Conservation (phyloP, 345 rosid genomes). For the Eucalyptus paniculata region DNA sequence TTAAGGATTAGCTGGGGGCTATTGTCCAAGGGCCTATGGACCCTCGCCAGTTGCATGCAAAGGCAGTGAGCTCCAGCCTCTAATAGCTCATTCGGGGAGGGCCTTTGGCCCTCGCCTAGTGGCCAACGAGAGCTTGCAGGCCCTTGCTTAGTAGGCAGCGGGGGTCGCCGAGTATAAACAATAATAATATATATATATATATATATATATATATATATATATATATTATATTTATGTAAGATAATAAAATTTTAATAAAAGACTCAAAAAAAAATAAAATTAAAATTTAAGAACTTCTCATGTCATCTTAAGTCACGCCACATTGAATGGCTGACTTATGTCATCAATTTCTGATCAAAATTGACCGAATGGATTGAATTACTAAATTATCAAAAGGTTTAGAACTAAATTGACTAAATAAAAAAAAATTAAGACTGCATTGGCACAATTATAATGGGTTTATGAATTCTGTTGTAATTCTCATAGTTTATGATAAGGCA, state of each 20-base stretch:
- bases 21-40: background rate
- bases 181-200: no score
- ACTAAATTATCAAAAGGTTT: no score
- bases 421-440: no score
- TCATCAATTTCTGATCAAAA: background rate
- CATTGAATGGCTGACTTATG: accelerated
- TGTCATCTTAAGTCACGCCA: accelerated
- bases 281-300: background rate
- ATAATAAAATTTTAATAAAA: no score
- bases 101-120: no score
- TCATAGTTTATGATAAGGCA: background rate
- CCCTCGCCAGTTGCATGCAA: accelerated
- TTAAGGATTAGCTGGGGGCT: background rate
- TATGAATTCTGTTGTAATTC: no score
- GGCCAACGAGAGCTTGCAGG: background rate
- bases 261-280: accelerated
- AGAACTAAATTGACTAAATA: no score
- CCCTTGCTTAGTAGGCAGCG: background rate
- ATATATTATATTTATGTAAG: no score
- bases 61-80: background rate
- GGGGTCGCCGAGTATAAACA: no score
- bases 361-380: no score
- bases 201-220: no score
- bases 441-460: no score
- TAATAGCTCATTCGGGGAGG: accelerated